Base-by-base conservation (phyloP, 305 asterid species). In the Solanum aculeatissimum region DNA sequence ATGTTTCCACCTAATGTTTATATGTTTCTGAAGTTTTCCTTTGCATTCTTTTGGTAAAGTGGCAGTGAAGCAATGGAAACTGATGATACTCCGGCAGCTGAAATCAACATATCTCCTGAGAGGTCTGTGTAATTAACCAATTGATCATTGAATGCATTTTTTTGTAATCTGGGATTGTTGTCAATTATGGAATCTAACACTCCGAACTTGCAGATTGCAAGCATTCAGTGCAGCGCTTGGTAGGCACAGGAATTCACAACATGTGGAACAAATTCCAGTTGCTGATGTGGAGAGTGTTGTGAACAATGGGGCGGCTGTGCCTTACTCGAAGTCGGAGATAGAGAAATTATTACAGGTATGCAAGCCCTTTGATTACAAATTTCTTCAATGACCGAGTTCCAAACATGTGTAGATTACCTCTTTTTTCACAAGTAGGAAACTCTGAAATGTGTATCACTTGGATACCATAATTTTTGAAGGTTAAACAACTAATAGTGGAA, bases 51-150 rank as follows among this genome's bases (percentile, higher is more conserved):
- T 87, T 88, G 85, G 80, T 69, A 45, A 53, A 93, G 97, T 86
- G 91, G 89, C 85, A 86, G 88, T 10, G 95, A 91, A 83, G 89
- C 96, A 32, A 95, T 94, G 99, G 99, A 95, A 27, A 93, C 92
- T 38, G 98, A 94, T 87, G 92, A 87, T 60, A 90, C 94, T 65
- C 92, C 96, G 51, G 90, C 91, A 83, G 69, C 86, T 55, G 93
- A 89, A 80, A 85, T 66, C 75, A 79, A 90, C 86, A 38, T 63
- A 53, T 85, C 95, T 35, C 29, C 91, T 2, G 90, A 89, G 80
- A 95, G 98, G 99, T 95, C 15, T 60, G 84, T 81, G 77, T 45
- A 42, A 53, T 82, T 53, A 84, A 82, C 80, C 60, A 57, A 53
- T 83, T n/a, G 35, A 55, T 86, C 63, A 77, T 54, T 81, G 51